A percentile compares a stretch with the other conserved stretches of the same genome.
These are phyloP conservation scores for Xylaria digitata DNA, from an alignment of 2,329 filamentous ascomycete species.

Conservation along the genomic window DNA sequence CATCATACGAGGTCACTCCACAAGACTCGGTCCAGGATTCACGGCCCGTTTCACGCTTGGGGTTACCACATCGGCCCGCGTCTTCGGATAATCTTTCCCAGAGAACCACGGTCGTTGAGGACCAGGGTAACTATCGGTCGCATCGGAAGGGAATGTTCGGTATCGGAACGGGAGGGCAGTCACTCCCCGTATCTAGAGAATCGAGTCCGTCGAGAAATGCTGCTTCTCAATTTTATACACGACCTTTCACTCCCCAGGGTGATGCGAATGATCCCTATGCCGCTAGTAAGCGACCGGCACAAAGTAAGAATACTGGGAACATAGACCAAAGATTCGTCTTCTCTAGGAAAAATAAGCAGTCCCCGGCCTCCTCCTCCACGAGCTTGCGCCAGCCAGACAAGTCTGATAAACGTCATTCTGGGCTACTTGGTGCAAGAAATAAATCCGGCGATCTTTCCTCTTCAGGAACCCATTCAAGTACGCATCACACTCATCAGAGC, in stretches of 20 bases:
- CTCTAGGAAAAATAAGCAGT: constrained; percentile 76
- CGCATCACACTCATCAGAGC: constrained; percentile 69
- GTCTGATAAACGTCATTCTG: constrained; percentile 65
- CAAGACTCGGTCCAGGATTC: constrained; percentile 72
- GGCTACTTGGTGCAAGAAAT: constrained; percentile 54
- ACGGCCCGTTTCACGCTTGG: constrained; percentile 55
- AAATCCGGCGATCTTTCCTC: constrained; percentile 58
- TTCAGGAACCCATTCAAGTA: constrained; percentile 61
- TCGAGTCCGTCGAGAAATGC: constrained; percentile 72
- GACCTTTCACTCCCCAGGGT: constrained; percentile 81
- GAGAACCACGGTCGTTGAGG: constrained; percentile 55
- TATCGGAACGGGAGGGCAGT: constrained; percentile 60
- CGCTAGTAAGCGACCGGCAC: constrained; percentile 80
- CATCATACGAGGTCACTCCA: constrained; percentile 69
- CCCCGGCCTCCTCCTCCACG: constrained; percentile 64
- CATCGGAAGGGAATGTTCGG: constrained; percentile 68
- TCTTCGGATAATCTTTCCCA: constrained; percentile 58
- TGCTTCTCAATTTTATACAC: constrained; percentile 73
- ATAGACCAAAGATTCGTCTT: constrained; percentile 90
- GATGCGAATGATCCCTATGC: constrained; percentile 88
- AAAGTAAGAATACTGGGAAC: constrained; percentile 68
- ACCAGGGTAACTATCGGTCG: constrained; percentile 46
- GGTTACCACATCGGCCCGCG: constrained; percentile 56
- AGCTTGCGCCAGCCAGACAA: constrained; percentile 59
- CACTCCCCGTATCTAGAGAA: constrained; percentile 69